These are phyloP conservation scores for Nidula niveotomentosa DNA, from an alignment of 1,284 basidiomycete species.

Conservation along the genomic window DNA sequence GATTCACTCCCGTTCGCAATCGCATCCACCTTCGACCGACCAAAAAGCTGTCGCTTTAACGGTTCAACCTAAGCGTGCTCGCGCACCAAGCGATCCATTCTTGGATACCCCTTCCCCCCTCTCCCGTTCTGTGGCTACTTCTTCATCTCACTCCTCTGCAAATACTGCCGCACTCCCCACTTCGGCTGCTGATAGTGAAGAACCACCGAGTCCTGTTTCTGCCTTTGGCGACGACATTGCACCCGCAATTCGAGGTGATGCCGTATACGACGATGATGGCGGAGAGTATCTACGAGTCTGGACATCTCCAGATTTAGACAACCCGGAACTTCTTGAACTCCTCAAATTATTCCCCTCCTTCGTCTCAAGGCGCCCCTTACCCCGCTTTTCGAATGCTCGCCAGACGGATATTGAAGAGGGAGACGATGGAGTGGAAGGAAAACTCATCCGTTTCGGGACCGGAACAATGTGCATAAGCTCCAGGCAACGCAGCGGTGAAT, in stretches of 20 bases:
- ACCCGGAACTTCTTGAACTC: conserved; percentile 63
- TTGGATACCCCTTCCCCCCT: conserved; percentile 60
- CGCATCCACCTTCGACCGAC: conserved; percentile 48
- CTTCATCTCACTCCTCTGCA: conserved; percentile 54
- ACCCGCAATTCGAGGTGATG: conserved; percentile 24
- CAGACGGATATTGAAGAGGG: conserved; percentile 64
- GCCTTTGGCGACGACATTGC: conserved; percentile 36
- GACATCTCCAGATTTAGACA: conserved; percentile 68
- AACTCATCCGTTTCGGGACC: conserved; percentile 66
- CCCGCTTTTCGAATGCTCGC: conserved; percentile 55
- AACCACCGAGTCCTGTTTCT: conserved; percentile 33
- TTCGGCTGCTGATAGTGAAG: conserved; percentile 34
- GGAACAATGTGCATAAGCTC: conserved; percentile 69
- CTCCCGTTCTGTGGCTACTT: conserved; percentile 46
- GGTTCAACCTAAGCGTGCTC: conserved; percentile 55
- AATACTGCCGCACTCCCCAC: conserved; percentile 32
- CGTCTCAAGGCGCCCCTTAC: conserved; percentile 57
- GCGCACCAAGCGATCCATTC: conserved; percentile 79
- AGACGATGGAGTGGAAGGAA: conserved; percentile 46
- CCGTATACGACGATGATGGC: conserved; percentile 41
- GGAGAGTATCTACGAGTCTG: conserved; percentile 64
- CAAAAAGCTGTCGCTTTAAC: conserved; percentile 36
- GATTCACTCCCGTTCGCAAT: conserved; percentile 53
- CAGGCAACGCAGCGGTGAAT: conserved; percentile 54
- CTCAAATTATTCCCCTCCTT: conserved; percentile 70